Percentiles rank a stretch among this genome's conserved stretches.
These are phyloP conservation scores for Pelargonium cotyledonis DNA, from an alignment of 441 rosid species.

Conservation along the genomic window DNA sequence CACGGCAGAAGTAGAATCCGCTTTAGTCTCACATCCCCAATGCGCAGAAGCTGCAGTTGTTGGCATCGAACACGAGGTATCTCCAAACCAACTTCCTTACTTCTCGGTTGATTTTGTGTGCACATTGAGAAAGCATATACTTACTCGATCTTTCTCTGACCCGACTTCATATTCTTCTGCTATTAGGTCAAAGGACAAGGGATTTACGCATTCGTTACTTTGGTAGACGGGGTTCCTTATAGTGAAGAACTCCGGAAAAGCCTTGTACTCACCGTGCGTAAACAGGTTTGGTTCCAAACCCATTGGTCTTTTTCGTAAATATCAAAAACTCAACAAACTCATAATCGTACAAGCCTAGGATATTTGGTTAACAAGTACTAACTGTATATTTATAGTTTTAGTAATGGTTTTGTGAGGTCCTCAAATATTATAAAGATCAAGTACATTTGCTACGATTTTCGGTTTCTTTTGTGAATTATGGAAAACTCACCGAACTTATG, in stretches of 20 bases:
- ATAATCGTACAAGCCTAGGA: too few species aligned
- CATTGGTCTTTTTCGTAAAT: conserved; percentile 1
- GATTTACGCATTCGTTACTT: conserved; percentile 88
- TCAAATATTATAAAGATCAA: too few species aligned
- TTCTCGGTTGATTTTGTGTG: too few species aligned
- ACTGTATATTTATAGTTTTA: too few species aligned
- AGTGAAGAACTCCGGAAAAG: conserved; percentile 78
- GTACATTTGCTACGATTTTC: too few species aligned
- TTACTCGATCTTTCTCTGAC: background rate
- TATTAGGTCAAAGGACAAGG: conserved; percentile 89
- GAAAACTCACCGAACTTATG: too few species aligned
- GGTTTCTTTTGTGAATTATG: too few species aligned
- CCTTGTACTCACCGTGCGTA: conserved; percentile 59
- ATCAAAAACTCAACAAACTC: background rate
- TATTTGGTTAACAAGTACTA: too few species aligned
- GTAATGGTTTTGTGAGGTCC: too few species aligned
- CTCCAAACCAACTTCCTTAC: too few species aligned
- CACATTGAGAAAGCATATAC: too few species aligned
- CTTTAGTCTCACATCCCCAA: conserved; percentile 86
- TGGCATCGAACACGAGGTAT: conserved; percentile 91
- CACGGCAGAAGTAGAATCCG: conserved; percentile 98
- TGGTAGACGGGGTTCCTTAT: conserved; percentile 68
- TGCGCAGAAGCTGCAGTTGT: conserved; percentile 99
- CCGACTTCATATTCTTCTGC: conserved; percentile 9
- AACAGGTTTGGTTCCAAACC: conserved; percentile 49